phyloP scores from a whole-genome alignment of 495 filamentous ascomycete species.

The Alectoria sarmentosa region DNA sequence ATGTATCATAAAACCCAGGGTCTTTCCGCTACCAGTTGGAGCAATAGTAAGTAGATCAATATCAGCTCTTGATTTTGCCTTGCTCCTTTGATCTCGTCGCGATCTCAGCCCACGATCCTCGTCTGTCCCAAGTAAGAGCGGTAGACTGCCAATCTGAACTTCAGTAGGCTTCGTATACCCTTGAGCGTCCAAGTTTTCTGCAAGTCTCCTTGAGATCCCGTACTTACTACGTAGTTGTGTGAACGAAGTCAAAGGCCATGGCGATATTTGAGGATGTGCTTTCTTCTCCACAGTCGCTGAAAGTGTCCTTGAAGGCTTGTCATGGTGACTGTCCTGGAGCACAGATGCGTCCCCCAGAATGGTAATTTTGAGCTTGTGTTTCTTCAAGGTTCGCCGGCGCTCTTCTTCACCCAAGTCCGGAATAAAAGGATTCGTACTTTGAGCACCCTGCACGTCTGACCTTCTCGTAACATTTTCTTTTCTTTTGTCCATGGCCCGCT shows the following conservation, averaged over 20 bases:
- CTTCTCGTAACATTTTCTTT: not conserved
- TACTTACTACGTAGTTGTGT: constrained; percentile 61
- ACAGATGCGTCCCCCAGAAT: constrained; percentile 45
- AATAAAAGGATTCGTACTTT: constrained; percentile 21
- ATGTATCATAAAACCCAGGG: constrained; percentile 83
- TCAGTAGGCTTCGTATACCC: constrained; percentile 85
- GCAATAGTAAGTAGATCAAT: constrained; percentile 76
- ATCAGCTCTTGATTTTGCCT: constrained; percentile 18
- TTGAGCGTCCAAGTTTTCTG: constrained; percentile 72
- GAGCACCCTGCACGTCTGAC: not conserved
- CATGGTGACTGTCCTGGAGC: constrained; percentile 28
- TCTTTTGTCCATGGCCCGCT: not conserved
- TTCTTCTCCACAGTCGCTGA: constrained; percentile 40
- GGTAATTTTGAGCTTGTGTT: constrained; percentile 83
- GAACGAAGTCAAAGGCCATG: constrained; percentile 74
- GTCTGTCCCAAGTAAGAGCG: constrained; percentile 55
- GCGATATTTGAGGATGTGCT: constrained; percentile 48
- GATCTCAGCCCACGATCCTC: constrained; percentile 19
- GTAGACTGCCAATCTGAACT: constrained; percentile 82
- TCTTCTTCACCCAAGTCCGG: constrained; percentile 52
- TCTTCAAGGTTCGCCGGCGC: constrained; percentile 63
- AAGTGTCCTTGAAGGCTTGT: constrained; percentile 35
- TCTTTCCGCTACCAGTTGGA: constrained; percentile 97
- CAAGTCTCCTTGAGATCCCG: constrained; percentile 60
- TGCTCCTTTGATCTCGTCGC: constrained; percentile 2